Evolutionary conservation across 192 early-diverging fungal genomes (phyloP), one percentile per base, ranked within the genome.

Genomic region (Coemansia sp.): DNA sequence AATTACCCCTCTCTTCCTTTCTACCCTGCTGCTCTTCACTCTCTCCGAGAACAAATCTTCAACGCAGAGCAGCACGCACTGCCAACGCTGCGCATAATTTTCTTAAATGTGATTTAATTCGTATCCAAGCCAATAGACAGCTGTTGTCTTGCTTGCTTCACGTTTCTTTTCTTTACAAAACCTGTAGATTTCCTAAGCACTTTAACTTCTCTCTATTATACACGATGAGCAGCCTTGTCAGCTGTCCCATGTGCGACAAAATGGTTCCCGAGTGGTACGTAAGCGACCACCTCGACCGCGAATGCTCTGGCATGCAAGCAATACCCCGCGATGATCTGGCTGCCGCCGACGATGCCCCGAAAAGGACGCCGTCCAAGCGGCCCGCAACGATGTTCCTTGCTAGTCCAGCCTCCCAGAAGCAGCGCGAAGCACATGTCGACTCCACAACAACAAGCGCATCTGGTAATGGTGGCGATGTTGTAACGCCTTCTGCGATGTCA

Each of bases 261-360:
- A 59, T 39, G 14, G 81, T 84, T 9, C 76, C 76, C 6, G 75
- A 75, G 43, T 84, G 76, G 76, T 84, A 66, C 38, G 69, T 78
- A n/a, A 84, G 56, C 65, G 76, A 73, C 59, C 81, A 84, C 60
- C 46, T 84, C 48, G 81, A 84, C 36, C 69, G 46, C 63, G 81
- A 76, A 26, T 84, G 77, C 61, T 35, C 26, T 8, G 72, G 52
- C 26, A 55, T 72, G 58, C 48, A 61, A 38, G 11, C 16, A 38
- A 15, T 10, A 34, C 9, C 57, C 18, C 57, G 38, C 39, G 6
- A 6, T 41, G 39, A 20, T 15, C 30, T 30, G 30, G n/a, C 21
- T 41, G 21, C 7, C 11, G 23, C 10, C 18, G 55, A 52, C 6
- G 8, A 34, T 59, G 35, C 33, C 18, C 9, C 35, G 5, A 23